These are phyloP conservation scores for Fragilaria crotonensis DNA, from an alignment of 108 stramenopile genomes.

Conservation along the genomic window DNA sequence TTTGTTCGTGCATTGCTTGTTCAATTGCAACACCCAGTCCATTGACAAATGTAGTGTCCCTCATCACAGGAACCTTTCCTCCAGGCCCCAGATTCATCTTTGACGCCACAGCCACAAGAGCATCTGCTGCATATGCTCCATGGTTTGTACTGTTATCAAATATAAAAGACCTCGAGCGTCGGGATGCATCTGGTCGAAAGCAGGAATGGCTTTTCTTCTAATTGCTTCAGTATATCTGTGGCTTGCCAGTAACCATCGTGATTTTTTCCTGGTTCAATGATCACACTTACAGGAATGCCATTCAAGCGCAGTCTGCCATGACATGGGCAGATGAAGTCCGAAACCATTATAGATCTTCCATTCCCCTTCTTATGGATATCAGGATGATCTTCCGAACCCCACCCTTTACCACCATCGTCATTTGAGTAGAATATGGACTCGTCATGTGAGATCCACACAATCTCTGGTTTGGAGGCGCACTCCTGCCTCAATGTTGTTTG, in stretches of 20 bases:
- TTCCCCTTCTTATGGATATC: constrained; percentile 1
- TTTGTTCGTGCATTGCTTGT: too few relatives aligned
- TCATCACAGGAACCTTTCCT: neutral
- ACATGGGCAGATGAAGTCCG: neutral
- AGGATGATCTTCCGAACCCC: neutral
- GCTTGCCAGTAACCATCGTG: neutral
- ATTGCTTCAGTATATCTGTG: neutral
- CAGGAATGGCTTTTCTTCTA: too few relatives aligned
- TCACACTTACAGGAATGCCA: neutral
- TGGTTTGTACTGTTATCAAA: too few relatives aligned
- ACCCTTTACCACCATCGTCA: neutral
- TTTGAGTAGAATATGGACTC: neutral
- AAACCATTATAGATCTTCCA: neutral
- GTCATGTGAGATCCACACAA: neutral
- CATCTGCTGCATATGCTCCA: too few relatives aligned
- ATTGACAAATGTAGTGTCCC: neutral
- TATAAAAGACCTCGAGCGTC: too few relatives aligned
- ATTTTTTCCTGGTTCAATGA: neutral
- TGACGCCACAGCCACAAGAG: neutral
- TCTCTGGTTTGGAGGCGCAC: neutral
- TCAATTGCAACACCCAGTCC: neutral
- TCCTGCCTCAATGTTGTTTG: neutral
- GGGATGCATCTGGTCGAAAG: too few relatives aligned
- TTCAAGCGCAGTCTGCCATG: neutral
- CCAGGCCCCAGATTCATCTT: neutral